A percentile compares a stretch with the other conserved stretches of the same genome.
Evolutionary conservation across 2,329 filamentous ascomycete species (phyloP).

Genomic region (Neofusicoccum ribis): DNA sequence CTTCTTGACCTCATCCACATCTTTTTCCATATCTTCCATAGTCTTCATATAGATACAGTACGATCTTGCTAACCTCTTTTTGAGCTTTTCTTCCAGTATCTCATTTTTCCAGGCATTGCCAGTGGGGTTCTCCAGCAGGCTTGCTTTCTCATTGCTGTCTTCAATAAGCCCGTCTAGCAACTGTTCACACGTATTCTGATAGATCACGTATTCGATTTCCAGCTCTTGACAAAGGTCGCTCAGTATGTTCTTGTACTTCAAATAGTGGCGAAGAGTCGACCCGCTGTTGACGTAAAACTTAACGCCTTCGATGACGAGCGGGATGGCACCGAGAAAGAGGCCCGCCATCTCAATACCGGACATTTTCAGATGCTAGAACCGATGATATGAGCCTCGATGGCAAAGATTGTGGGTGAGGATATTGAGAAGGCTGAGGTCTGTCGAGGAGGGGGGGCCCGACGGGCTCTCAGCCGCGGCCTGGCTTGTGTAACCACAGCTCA

Average conservation of each 20-base stretch:
- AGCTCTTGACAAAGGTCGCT: conserved; percentile 27
- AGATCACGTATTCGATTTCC: conserved; percentile 27
- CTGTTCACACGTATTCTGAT: conserved; percentile 29
- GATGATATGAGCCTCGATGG: too few relatives aligned
- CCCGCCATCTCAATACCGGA: conserved; percentile 30
- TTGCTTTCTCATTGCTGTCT: conserved; percentile 24
- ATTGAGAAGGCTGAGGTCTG: too few relatives aligned
- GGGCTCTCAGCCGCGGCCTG: too few relatives aligned
- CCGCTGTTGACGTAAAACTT: conserved; percentile 35
- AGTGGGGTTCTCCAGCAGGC: conserved; percentile 26
- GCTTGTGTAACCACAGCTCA: too few relatives aligned
- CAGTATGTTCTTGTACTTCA: conserved; percentile 28
- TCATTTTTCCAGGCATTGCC: conserved; percentile 27
- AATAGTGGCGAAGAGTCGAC: conserved; percentile 29
- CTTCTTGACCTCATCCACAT: neutral
- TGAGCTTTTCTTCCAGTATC: neutral
- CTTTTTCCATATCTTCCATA: neutral
- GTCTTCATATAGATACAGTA: neutral
- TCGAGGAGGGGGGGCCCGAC: too few relatives aligned
- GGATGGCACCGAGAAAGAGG: conserved; percentile 30
- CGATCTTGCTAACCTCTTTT: neutral
- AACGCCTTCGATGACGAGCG: conserved; percentile 31
- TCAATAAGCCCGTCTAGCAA: conserved; percentile 27
- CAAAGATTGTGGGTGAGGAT: too few relatives aligned
- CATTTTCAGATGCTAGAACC: conserved; percentile 2